Evolutionary conservation across 306 rosid genomes (phyloP).

Genomic region (Cicer judaicum): DNA sequence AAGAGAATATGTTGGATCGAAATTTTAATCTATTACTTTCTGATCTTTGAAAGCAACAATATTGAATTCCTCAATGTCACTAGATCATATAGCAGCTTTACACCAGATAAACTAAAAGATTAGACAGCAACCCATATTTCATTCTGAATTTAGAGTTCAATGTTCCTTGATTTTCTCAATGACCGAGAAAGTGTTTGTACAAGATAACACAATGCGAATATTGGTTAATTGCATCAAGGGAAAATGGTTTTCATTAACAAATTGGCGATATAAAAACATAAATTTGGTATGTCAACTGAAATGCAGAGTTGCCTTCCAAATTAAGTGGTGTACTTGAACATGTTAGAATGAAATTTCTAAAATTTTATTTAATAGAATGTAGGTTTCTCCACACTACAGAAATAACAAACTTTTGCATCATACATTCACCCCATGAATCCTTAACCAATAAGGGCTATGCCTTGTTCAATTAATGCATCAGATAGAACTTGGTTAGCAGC

Average conservation of each 20-base stretch:
- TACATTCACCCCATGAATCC: background rate
- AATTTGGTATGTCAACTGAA: background rate
- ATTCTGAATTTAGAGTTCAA: conserved; percentile 15
- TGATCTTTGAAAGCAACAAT: background rate
- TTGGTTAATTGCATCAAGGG: background rate
- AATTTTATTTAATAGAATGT: conserved; percentile 29
- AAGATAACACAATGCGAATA: background rate
- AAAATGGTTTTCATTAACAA: background rate
- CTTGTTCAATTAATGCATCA: conserved; percentile 67
- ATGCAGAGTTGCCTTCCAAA: background rate
- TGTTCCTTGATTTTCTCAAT: conserved; percentile 29
- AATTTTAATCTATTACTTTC: background rate
- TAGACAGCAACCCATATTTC: background rate
- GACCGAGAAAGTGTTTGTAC: background rate
- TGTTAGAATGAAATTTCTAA: conserved; percentile 29
- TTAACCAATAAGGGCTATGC: conserved; percentile 56
- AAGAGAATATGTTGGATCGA: background rate
- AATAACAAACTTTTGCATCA: conserved; percentile 41
- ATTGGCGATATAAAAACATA: background rate
- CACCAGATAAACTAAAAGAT: background rate
- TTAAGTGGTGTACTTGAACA: background rate
- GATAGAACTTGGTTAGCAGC: conserved; percentile 90
- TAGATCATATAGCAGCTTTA: background rate
- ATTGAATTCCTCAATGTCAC: background rate
- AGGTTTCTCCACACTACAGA: conserved; percentile 33